Evolutionary conservation across 2,329 filamentous ascomycete genomes (phyloP).

Genomic region (Fusarium anguioides): DNA sequence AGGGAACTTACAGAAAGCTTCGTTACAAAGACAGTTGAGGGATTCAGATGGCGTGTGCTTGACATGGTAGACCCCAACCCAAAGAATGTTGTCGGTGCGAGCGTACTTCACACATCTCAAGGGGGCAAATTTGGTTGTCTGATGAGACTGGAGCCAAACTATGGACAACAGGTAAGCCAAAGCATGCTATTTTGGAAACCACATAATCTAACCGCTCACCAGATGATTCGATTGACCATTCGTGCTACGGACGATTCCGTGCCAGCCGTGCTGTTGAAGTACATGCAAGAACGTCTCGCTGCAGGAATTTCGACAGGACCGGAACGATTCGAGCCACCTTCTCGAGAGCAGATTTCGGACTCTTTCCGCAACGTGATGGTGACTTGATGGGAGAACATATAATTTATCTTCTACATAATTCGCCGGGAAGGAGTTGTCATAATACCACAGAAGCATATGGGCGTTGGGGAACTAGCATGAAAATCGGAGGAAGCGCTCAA

Average conservation of each 20-base stretch:
- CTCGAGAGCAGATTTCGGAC: conserved; percentile 64
- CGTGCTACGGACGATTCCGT: conserved; percentile 93
- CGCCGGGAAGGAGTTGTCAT: conserved; percentile 43
- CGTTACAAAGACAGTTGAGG: conserved; percentile 78
- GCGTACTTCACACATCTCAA: conserved; percentile 83
- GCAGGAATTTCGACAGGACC: conserved; percentile 58
- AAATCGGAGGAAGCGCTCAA: conserved; percentile 39
- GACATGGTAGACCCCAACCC: conserved; percentile 89
- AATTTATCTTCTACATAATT: conserved; percentile 41
- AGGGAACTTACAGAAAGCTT: conserved; percentile 76
- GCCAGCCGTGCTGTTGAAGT: conserved; percentile 79
- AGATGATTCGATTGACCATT: conserved; percentile 97
- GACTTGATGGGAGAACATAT: conserved; percentile 40
- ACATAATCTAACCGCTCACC: conserved; percentile 30
- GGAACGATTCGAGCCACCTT: conserved; percentile 56
- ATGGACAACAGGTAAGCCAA: conserved; percentile 82
- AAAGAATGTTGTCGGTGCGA: conserved; percentile 93
- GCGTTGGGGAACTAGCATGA: conserved; percentile 48
- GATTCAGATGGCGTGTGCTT: conserved; percentile 90
- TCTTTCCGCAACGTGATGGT: conserved; percentile 69
- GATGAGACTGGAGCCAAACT: conserved; percentile 94
- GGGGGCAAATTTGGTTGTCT: conserved; percentile 95
- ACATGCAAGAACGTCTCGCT: conserved; percentile 87
- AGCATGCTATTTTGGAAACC: not conserved
- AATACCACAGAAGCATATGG: conserved; percentile 48